A percentile compares a stretch with the other conserved stretches of the same genome.
Evolutionary conservation across 1,139 yeast genomes (phyloP).

Genomic region (Spencermartinsiella ligniputridi): DNA sequence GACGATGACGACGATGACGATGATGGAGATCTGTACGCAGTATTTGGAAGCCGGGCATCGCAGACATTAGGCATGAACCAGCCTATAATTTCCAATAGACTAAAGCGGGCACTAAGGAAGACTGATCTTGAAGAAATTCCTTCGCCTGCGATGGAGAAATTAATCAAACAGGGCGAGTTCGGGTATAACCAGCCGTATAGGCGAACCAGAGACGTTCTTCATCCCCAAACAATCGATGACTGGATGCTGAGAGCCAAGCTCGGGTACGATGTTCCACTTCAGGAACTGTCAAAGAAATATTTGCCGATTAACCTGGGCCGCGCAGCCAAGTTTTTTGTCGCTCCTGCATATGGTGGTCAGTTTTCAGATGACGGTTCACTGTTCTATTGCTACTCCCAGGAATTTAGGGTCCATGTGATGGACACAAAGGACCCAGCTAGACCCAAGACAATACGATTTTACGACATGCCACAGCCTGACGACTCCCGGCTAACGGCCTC

Average conservation of each 20-base stretch:
- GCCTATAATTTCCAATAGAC: slow-evolving; percentile 1
- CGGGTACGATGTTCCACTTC: slow-evolving; percentile 10
- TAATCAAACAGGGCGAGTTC: slow-evolving; percentile 12
- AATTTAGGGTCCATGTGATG: slow-evolving; percentile 25
- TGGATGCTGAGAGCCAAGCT: slow-evolving; percentile 13
- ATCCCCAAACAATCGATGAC: slow-evolving; percentile 11
- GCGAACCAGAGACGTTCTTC: slow-evolving; percentile 1
- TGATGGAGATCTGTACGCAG: slow-evolving; percentile 1
- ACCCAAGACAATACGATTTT: slow-evolving; percentile 16
- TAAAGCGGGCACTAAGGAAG: slow-evolving; percentile 5
- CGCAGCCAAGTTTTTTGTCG: slow-evolving; percentile 15
- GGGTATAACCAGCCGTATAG: slow-evolving; percentile 8
- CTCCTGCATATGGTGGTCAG: slow-evolving; percentile 30
- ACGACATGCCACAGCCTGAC: slow-evolving; percentile 17
- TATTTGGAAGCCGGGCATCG: background rate
- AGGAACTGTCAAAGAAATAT: slow-evolving; percentile 15
- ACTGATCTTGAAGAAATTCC: slow-evolving; percentile 15
- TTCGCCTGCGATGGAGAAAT: slow-evolving; percentile 8
- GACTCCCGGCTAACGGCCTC: slow-evolving; percentile 16
- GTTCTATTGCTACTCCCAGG: slow-evolving; percentile 28
- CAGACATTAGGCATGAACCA: background rate
- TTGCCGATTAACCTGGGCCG: slow-evolving; percentile 18
- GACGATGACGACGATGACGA: background rate
- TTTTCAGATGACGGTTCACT: slow-evolving; percentile 29
- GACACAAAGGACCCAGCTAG: slow-evolving; percentile 21